A percentile compares a stretch with the other conserved stretches of the same genome.
These are phyloP conservation scores for Zygoascus sp. DNA, from an alignment of 1,139 yeast species.

Conservation along the genomic window DNA sequence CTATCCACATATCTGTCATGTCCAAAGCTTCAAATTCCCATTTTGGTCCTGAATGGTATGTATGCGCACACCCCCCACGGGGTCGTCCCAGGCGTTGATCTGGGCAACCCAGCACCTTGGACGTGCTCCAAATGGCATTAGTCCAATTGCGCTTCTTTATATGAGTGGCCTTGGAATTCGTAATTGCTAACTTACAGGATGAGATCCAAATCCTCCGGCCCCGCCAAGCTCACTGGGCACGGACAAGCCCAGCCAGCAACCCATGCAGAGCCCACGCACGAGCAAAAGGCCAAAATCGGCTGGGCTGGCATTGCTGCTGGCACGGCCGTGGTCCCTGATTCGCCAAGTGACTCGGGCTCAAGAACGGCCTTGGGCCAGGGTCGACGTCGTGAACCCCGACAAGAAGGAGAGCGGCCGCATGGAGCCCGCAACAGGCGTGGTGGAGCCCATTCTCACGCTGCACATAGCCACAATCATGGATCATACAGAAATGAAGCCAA, in stretches of 20 bases:
- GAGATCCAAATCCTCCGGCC: conserved; percentile 31
- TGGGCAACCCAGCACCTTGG: too few relatives aligned
- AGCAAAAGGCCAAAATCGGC: background rate
- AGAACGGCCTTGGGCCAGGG: background rate
- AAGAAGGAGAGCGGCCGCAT: background rate
- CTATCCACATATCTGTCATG: conserved; percentile 16
- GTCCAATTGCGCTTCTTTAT: too few relatives aligned
- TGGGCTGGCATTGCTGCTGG: conserved; percentile 24
- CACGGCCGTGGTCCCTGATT: background rate
- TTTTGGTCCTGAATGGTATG: conserved; percentile 43
- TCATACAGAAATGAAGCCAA: background rate
- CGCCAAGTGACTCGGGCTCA: too few relatives aligned
- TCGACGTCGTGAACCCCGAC: background rate
- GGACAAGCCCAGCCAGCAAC: background rate
- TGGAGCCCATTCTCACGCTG: background rate
- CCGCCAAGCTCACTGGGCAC: conserved; percentile 13
- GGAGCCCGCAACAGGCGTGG: background rate
- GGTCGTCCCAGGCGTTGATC: background rate
- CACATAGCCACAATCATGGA: background rate
- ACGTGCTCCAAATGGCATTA: too few relatives aligned
- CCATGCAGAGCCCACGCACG: background rate
- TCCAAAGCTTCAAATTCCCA: conserved; percentile 29
- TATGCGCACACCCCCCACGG: conserved; percentile 8
- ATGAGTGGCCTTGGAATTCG: too few relatives aligned
- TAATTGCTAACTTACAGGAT: conserved; percentile 27